Conservation (phyloP, 2,329 filamentous ascomycete genomes). For the Venturia carpophila region DNA sequence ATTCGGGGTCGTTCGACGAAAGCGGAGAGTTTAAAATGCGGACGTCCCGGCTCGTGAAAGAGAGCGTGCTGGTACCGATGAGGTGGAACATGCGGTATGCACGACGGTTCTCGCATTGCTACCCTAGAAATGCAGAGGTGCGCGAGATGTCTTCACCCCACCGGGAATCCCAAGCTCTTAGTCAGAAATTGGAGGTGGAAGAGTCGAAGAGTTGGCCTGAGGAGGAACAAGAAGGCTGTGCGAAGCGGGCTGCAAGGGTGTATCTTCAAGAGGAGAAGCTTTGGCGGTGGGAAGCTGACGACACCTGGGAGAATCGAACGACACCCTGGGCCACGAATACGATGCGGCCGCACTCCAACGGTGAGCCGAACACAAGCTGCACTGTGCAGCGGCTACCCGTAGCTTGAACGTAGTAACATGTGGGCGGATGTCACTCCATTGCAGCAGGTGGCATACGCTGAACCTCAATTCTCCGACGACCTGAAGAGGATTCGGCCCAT, state of each 20-base stretch:
- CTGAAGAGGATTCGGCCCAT: background rate
- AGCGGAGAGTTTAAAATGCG: background rate
- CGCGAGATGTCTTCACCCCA: background rate
- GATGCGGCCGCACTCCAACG: background rate
- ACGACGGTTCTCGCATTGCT: background rate
- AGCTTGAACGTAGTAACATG: background rate
- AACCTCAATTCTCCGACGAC: background rate
- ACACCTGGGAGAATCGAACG: background rate
- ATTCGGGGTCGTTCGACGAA: background rate
- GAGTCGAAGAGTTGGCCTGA: background rate
- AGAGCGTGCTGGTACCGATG: background rate
- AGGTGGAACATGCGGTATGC: constrained; percentile 10
- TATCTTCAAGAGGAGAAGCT: background rate
- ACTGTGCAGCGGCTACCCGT: background rate
- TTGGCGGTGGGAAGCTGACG: constrained; percentile 11
- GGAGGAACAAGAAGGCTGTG: background rate
- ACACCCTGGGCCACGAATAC: background rate
- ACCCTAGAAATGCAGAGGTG: background rate
- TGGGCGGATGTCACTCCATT: background rate
- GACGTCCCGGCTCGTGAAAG: background rate
- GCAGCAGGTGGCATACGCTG: background rate
- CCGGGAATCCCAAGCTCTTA: background rate
- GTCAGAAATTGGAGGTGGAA: background rate
- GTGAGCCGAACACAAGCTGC: constrained; percentile 1
- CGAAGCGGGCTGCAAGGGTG: background rate